Evolutionary conservation across 2,329 filamentous ascomycete genomes (phyloP).

Genomic region (Colletotrichum ledebouriae): DNA sequence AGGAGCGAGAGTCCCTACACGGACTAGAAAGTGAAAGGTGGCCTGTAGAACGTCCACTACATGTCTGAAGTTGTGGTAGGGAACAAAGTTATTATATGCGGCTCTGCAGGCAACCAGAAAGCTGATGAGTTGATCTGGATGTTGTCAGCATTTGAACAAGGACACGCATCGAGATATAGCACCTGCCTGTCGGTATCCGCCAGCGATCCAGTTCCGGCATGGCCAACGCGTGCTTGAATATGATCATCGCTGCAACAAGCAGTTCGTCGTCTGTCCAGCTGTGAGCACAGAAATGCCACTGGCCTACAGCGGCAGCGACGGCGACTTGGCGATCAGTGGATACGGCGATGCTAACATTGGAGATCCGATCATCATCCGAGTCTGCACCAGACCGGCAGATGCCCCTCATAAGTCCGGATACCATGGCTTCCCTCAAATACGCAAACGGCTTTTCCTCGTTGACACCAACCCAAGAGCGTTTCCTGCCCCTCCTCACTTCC

Average conservation of each 20-base stretch:
- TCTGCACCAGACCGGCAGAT: conserved; percentile 80
- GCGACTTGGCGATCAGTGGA: conserved; percentile 72
- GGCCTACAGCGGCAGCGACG: conserved; percentile 78
- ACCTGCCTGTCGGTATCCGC: conserved; percentile 81
- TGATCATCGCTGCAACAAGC: conserved; percentile 84
- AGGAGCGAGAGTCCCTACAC: conserved; percentile 80
- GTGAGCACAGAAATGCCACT: conserved; percentile 92
- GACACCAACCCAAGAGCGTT: conserved; percentile 92
- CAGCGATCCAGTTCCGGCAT: conserved; percentile 86
- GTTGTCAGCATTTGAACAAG: conserved; percentile 54
- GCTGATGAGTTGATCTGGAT: conserved; percentile 80
- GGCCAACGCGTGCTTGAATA: conserved; percentile 88
- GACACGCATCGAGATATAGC: conserved; percentile 45
- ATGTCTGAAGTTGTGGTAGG: conserved; percentile 98
- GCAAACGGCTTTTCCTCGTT: conserved; percentile 88
- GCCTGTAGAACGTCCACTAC: conserved; percentile 97
- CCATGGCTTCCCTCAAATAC: conserved; percentile 93
- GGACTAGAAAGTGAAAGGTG: conserved; percentile 88
- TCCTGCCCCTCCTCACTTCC: conserved; percentile 80
- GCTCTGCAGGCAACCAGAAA: conserved; percentile 91
- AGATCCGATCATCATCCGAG: conserved; percentile 72
- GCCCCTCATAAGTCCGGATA: conserved; percentile 88
- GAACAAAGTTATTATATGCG: conserved; percentile 96
- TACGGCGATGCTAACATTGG: conserved; percentile 76
- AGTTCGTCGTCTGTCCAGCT: conserved; percentile 92